Evolutionary conservation across 2,329 filamentous ascomycete genomes (phyloP).

Genomic region (Westerdykella ornata): DNA sequence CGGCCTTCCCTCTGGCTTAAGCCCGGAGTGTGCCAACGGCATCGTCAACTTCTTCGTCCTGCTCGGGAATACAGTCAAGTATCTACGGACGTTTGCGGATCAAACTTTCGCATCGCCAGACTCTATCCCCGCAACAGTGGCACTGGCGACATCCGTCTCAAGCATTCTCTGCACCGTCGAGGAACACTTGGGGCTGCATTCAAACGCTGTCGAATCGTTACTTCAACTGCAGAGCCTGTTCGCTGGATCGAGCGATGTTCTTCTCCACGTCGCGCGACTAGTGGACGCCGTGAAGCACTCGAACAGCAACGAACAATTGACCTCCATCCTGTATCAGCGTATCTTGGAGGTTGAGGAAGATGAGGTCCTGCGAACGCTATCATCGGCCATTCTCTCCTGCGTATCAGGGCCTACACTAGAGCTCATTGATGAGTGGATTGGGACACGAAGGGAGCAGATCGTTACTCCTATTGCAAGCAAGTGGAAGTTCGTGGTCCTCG

Average conservation of each 20-base stretch:
- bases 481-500: slow-evolving; percentile 25
- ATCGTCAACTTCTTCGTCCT: slow-evolving; percentile 44
- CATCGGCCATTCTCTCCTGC: slow-evolving; percentile 59
- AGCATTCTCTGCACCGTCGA: slow-evolving; percentile 39
- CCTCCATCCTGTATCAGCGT: slow-evolving; percentile 33
- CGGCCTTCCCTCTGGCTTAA: slow-evolving; percentile 47
- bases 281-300: slow-evolving; percentile 42
- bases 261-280: slow-evolving; percentile 49
- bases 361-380: slow-evolving; percentile 54
- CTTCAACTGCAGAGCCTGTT: slow-evolving; percentile 39
- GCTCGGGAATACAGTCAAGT: slow-evolving; percentile 33
- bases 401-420: slow-evolving; percentile 62
- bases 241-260: slow-evolving; percentile 45
- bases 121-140: slow-evolving; percentile 37
- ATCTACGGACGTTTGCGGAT: slow-evolving; percentile 33
- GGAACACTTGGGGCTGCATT: slow-evolving; percentile 29
- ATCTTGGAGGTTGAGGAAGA: slow-evolving; percentile 54
- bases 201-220: slow-evolving; percentile 26
- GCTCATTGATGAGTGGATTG: slow-evolving; percentile 67
- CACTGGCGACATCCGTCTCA: slow-evolving; percentile 38
- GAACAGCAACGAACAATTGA: slow-evolving; percentile 34
- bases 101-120: slow-evolving; percentile 29
- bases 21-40: slow-evolving; percentile 45
- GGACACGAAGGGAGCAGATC: slow-evolving; percentile 46
- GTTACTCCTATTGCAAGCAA: slow-evolving; percentile 22